Evolutionary conservation across 306 rosid species (phyloP).

Genomic region (Sophora flavescens): DNA sequence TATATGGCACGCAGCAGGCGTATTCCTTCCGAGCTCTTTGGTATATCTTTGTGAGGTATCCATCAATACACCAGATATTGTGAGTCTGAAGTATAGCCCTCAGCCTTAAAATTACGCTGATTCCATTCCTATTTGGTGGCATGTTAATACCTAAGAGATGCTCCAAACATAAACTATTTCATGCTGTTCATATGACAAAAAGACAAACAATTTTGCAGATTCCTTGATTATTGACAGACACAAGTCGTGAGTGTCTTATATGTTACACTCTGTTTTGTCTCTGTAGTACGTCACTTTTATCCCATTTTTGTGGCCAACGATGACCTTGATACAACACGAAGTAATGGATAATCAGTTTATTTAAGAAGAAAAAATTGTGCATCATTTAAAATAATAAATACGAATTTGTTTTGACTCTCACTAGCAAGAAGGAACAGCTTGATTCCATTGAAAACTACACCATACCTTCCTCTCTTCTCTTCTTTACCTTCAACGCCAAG

Average conservation of each 20-base stretch:
- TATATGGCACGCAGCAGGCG: neutral
- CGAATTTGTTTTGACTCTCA: neutral
- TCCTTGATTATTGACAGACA: too few relatives aligned
- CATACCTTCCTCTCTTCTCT: slow-evolving; percentile 40
- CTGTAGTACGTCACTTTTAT: neutral
- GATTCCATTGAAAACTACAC: slow-evolving; percentile 37
- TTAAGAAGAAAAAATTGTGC: neutral
- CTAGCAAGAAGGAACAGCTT: neutral
- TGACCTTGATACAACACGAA: neutral
- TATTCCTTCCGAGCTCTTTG: too few relatives aligned
- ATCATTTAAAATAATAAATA: neutral
- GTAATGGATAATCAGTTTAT: neutral
- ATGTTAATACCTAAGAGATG: too few relatives aligned
- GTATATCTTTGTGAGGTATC: too few relatives aligned
- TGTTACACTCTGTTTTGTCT: neutral
- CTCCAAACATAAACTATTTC: too few relatives aligned
- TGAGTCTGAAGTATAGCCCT: too few relatives aligned
- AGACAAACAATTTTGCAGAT: too few relatives aligned
- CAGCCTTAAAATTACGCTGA: too few relatives aligned
- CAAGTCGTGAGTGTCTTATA: neutral
- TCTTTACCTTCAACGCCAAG: slow-evolving; percentile 11
- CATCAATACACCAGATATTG: too few relatives aligned
- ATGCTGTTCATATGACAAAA: too few relatives aligned
- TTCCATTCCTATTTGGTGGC: too few relatives aligned
- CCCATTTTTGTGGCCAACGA: slow-evolving; percentile 31